phyloP scores from a whole-genome alignment of 106 monocot species.

The Dendrobium huoshanense region DNA sequence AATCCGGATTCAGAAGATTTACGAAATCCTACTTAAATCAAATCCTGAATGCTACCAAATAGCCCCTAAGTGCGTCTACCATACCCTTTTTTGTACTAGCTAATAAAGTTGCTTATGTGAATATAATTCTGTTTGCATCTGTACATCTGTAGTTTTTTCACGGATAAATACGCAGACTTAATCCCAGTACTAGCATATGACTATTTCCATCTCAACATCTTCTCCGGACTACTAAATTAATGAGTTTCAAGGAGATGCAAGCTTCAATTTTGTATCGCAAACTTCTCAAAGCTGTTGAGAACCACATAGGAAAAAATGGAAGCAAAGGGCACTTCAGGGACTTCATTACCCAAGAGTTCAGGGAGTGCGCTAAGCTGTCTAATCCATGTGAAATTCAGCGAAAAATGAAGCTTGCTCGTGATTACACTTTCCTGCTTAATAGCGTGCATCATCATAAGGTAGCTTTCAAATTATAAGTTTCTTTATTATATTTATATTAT shows the following conservation, averaged over 20 bases:
- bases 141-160: not conserved
- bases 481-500: not conserved
- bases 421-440: conserved; percentile 70
- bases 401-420: conserved; percentile 56
- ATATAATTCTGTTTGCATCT: not conserved
- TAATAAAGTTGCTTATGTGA: not conserved
- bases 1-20: too few relatives aligned
- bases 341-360: conserved; percentile 59
- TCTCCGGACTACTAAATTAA: conserved; percentile 3
- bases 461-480: not conserved
- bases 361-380: conserved; percentile 32
- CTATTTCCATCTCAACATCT: not conserved
- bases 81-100: not conserved
- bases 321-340: conserved; percentile 60
- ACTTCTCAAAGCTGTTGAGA: conserved; percentile 65
- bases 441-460: conserved; percentile 96
- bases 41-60: too few relatives aligned
- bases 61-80: not conserved
- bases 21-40: too few relatives aligned
- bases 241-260: conserved; percentile 13
- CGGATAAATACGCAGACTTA: not conserved
- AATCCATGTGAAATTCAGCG: conserved; percentile 26
- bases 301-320: conserved; percentile 62
- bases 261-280: conserved; percentile 40
- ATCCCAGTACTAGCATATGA: not conserved